phyloP scores from a whole-genome alignment of 164 flowering plant species.

The Umbilicus rupestris region DNA sequence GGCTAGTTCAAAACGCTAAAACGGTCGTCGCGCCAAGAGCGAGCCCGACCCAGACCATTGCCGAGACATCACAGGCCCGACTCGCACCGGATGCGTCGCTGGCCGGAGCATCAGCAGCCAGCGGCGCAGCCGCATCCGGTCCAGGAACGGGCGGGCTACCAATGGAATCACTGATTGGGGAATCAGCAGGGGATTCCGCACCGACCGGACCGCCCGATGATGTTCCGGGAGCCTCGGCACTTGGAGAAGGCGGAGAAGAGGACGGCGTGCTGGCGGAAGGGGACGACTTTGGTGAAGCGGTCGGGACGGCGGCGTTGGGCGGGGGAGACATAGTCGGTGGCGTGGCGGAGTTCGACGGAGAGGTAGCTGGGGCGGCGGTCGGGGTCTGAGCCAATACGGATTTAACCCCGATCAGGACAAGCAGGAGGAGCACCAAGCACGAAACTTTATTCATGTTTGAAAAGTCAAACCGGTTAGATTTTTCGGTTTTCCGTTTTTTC shows the following conservation, averaged over 20 bases:
- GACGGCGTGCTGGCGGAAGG: neutral
- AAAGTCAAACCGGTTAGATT: no score
- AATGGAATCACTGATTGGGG: neutral
- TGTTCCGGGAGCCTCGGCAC: neutral
- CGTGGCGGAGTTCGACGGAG: neutral
- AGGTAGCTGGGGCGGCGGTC: neutral
- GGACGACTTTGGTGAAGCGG: neutral
- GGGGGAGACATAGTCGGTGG: neutral
- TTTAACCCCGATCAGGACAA: no score
- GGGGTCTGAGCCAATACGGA: neutral
- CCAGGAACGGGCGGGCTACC: conserved; percentile 5
- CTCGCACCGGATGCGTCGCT: neutral
- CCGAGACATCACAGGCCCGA: neutral
- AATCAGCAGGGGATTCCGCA: neutral
- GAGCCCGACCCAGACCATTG: neutral
- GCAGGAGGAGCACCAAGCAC: neutral
- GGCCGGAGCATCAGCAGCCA: conserved; percentile 4
- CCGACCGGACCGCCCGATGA: neutral
- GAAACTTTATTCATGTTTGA: neutral
- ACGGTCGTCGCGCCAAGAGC: neutral
- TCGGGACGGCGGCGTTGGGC: neutral
- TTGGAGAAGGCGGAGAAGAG: neutral
- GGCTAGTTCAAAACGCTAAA: neutral
- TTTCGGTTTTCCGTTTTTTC: no score
- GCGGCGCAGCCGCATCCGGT: neutral